These are phyloP conservation scores for Picea sitchensis DNA, from an alignment of 75 land plant species.

Conservation along the genomic window DNA sequence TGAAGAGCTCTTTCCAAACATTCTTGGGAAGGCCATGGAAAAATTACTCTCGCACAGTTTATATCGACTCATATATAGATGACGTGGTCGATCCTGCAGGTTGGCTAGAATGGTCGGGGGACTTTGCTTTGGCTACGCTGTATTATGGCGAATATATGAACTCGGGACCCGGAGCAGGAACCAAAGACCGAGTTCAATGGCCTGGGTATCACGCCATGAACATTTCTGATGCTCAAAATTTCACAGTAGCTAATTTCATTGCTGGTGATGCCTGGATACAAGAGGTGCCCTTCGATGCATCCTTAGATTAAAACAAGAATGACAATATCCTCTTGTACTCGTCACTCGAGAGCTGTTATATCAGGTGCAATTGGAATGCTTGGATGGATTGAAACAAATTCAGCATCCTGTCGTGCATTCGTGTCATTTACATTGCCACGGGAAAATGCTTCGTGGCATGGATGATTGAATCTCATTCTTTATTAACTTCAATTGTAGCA, in stretches of 20 bases:
- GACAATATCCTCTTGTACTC: too few species aligned
- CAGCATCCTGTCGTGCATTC: too few species aligned
- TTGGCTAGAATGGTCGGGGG: conserved; percentile 22
- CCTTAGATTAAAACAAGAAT: too few species aligned
- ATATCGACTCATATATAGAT: neutral
- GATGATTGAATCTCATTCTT: too few species aligned
- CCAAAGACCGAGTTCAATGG: conserved; percentile 2
- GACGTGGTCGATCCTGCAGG: conserved; percentile 18
- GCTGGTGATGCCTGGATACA: conserved; percentile 2
- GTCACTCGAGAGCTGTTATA: too few species aligned
- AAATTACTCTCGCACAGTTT: conserved; percentile 1
- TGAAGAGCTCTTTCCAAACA: neutral
- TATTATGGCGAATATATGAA: conserved; percentile 13
- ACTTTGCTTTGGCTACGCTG: conserved; percentile 12
- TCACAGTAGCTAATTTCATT: neutral
- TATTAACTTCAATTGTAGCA: too few species aligned
- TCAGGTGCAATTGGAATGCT: too few species aligned
- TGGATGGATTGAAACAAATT: too few species aligned
- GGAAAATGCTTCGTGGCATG: too few species aligned
- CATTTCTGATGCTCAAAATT: conserved; percentile 2
- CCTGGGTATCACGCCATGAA: conserved; percentile 2
- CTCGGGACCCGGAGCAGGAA: conserved; percentile 1
- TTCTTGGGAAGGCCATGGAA: neutral
- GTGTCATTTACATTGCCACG: too few species aligned
- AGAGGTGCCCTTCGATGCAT: neutral